Evolutionary conservation across 2,329 filamentous ascomycete genomes (phyloP).

Genomic region (Stachybotrys elegans): DNA sequence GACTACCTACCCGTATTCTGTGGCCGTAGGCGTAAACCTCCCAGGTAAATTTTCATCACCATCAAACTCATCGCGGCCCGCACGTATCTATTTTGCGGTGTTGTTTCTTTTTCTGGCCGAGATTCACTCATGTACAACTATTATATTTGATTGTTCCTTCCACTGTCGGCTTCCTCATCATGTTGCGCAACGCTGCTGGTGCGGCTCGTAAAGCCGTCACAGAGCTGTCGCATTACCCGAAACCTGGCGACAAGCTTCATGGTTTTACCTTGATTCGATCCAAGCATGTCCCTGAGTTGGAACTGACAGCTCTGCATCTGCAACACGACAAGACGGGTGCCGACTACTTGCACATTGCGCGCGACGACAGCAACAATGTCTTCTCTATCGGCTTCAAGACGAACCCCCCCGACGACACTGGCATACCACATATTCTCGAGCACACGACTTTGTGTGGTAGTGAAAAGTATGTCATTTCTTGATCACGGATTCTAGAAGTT

Average conservation of each 20-base stretch:
- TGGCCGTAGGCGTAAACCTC: no score
- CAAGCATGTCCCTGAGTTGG: constrained; percentile 90
- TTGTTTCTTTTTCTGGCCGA: no score
- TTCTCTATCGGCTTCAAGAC: constrained; percentile 99
- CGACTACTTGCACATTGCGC: constrained; percentile 90
- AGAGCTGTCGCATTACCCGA: constrained; percentile 69
- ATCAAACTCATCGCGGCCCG: no score
- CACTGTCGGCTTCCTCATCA: constrained; percentile 21
- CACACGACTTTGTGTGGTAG: constrained; percentile 96
- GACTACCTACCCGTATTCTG: no score
- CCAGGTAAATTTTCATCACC: no score
- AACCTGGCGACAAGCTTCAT: constrained; percentile 78
- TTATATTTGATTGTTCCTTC: no score
- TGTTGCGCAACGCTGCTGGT: constrained; percentile 49
- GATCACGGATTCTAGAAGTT: constrained; percentile 3
- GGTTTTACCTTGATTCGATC: constrained; percentile 87
- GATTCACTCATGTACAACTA: no score
- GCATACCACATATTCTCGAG: constrained; percentile 93
- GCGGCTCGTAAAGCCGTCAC: constrained; percentile 62
- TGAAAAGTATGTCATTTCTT: constrained; percentile 60
- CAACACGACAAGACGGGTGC: constrained; percentile 94
- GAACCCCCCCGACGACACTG: constrained; percentile 93
- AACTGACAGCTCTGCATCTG: constrained; percentile 84
- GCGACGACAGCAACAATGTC: constrained; percentile 98
- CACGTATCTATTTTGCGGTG: no score